Evolutionary conservation across 2,329 filamentous ascomycete genomes (phyloP), one percentile per base, ranked within the genome.

Genomic region (Fusarium euwallaceae): DNA sequence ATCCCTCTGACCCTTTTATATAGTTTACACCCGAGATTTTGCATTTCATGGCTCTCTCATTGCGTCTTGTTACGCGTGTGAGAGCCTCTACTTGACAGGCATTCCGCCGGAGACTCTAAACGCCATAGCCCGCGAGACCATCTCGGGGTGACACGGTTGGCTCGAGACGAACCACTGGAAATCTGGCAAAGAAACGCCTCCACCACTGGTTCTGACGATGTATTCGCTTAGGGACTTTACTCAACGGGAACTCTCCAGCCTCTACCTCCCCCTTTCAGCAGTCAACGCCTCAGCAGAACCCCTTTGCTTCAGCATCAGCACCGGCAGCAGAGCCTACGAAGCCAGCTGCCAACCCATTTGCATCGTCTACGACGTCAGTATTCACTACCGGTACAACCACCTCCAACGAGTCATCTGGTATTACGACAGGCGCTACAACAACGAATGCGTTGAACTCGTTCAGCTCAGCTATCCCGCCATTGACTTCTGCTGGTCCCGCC

Each of bases 181-280:
- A 78, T 77, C 73, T 77, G 76, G 76, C 77, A 77, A 71, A 72
- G 55, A 70, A 45, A 70, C 76, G 73, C 73, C 75, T 67, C 72
- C 72, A 61, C 76, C 77, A 79, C 70, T 77, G 73, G 73, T 78
- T 79, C 77, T 79, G 76, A 79, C 77, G 71, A 68, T 75, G 69
- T 75, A 77, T 71, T 78, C 70, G 69, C 69, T 78, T 79, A 79
- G 77, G 77, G 71, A 79, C 75, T 67, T 70, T 66, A 69, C 37
- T 68, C 59, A 78, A 77, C 74, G 78, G 78, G 68, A 71, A 60
- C 65, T 29, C 63, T 34, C 58, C 72, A 22, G 66, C 51, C 34
- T 62, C 70, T 55, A 37, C 56, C 65, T 70, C 73, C 61, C 29
- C 64, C 62, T 73, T 69, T 16, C 78, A 79, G 53, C 70, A 73